Percentiles rank a stretch among this genome's conserved stretches.
Evolutionary conservation across 2,329 filamentous ascomycete species (phyloP).

Genomic region (Colletotrichum filicis): DNA sequence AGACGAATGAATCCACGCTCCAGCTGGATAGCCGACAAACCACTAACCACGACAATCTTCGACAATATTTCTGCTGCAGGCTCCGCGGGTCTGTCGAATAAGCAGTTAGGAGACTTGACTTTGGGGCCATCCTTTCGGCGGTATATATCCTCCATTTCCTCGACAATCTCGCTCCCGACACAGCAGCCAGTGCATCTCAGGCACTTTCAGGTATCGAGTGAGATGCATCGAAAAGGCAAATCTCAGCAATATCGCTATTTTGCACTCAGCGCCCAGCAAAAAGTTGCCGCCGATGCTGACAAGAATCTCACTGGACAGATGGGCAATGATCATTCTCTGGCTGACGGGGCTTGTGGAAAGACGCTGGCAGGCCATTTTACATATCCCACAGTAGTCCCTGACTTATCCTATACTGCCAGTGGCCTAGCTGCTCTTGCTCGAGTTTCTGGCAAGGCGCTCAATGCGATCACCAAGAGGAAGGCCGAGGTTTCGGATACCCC

Average conservation of each 20-base stretch:
- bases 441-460: constrained; percentile 11
- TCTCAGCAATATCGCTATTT: constrained; percentile 33
- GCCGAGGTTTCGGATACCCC: background rate
- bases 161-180: constrained; percentile 40
- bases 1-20: constrained; percentile 1
- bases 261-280: background rate
- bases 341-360: background rate
- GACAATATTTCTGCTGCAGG: constrained; percentile 48
- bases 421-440: constrained; percentile 25
- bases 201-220: constrained; percentile 34
- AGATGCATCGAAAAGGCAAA: constrained; percentile 33
- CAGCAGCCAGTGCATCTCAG: constrained; percentile 31
- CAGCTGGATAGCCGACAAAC: constrained; percentile 47
- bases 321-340: background rate
- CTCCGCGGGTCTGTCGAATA: constrained; percentile 44
- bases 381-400: background rate
- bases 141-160: constrained; percentile 46
- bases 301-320: background rate
- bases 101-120: constrained; percentile 43
- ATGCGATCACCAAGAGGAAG: constrained; percentile 22
- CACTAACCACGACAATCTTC: constrained; percentile 44
- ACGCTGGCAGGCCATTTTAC: background rate
- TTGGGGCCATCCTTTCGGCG: constrained; percentile 45
- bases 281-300: background rate
- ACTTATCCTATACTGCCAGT: background rate